Conservation (phyloP, 2,329 filamentous ascomycete genomes). For the Chlorencoelia australis region DNA sequence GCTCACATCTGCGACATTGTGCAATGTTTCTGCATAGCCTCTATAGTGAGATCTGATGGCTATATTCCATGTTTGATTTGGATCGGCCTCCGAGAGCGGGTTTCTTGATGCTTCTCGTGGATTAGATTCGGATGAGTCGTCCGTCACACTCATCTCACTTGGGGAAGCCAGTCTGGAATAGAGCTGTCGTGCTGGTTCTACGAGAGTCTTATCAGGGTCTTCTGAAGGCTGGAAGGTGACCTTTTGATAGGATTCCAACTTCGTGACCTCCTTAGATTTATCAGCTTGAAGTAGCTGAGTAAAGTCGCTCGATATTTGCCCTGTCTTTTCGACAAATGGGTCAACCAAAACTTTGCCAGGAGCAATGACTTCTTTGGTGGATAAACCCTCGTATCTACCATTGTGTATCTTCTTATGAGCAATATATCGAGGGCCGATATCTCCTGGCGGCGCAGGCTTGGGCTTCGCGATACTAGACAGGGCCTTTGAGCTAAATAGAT, state of each 20-base stretch:
- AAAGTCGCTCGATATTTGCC: slow-evolving; percentile 13
- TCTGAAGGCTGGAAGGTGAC: neutral
- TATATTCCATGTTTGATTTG: slow-evolving; percentile 18
- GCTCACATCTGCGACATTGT: slow-evolving; percentile 26
- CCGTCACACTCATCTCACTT: slow-evolving; percentile 1
- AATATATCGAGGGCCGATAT: slow-evolving; percentile 16
- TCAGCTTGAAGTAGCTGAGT: slow-evolving; percentile 13
- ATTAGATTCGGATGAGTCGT: slow-evolving; percentile 1
- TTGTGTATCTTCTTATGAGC: slow-evolving; percentile 19
- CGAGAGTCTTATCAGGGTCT: slow-evolving; percentile 14
- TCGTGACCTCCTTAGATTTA: neutral
- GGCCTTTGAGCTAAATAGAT: neutral
- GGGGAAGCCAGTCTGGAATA: slow-evolving; percentile 1
- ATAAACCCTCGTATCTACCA: slow-evolving; percentile 18
- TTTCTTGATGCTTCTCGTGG: slow-evolving; percentile 9
- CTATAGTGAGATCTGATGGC: slow-evolving; percentile 24
- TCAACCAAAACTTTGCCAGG: slow-evolving; percentile 15
- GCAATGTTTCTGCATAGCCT: slow-evolving; percentile 17
- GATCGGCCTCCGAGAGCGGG: slow-evolving; percentile 9
- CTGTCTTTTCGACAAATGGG: slow-evolving; percentile 18
- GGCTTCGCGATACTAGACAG: slow-evolving; percentile 18
- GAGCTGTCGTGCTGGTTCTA: slow-evolving; percentile 4
- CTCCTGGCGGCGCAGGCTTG: slow-evolving; percentile 17
- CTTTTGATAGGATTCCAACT: neutral
- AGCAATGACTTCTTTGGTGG: slow-evolving; percentile 15